phyloP scores from a whole-genome alignment of 495 filamentous ascomycete genomes.

The Arthonia radiata region DNA sequence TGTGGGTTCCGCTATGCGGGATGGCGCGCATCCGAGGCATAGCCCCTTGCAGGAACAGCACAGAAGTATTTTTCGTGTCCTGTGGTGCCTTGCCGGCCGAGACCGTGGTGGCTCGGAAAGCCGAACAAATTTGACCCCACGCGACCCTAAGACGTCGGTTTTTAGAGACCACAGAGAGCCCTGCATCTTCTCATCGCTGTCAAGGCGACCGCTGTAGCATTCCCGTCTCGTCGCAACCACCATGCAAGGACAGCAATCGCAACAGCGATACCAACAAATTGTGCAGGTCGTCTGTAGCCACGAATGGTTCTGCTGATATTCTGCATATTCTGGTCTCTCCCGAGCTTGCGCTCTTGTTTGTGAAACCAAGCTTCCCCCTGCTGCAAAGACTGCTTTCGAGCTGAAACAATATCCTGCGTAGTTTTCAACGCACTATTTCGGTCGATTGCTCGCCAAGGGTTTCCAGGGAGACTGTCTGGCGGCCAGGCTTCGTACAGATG shows the following conservation, averaged over 20 bases:
- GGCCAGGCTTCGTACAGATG: constrained; percentile 38
- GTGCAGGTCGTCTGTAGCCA: constrained; percentile 31
- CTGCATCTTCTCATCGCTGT: too few species aligned
- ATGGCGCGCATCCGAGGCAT: too few species aligned
- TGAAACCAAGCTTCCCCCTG: constrained; percentile 41
- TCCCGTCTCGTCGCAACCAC: constrained; percentile 2
- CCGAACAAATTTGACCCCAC: too few species aligned
- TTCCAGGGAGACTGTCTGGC: constrained; percentile 38
- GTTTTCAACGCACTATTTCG: constrained; percentile 65
- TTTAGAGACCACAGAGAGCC: too few species aligned
- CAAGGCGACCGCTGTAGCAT: too few species aligned
- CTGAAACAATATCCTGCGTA: constrained; percentile 22
- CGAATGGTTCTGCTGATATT: constrained; percentile 26
- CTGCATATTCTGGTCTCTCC: constrained; percentile 31
- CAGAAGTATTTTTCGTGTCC: too few species aligned
- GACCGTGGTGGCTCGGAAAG: too few species aligned
- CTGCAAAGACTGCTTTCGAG: constrained; percentile 22
- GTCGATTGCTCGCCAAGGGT: constrained; percentile 47
- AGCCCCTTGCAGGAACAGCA: too few species aligned
- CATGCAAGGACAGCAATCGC: constrained; percentile 24
- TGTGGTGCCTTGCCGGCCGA: too few species aligned
- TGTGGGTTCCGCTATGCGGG: too few species aligned
- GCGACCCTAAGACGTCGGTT: too few species aligned
- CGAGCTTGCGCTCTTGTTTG: constrained; percentile 40
- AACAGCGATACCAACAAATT: constrained; percentile 34